Conservation (phyloP, 176 grass and related monocot genomes). For the Paspalum notatum region DNA sequence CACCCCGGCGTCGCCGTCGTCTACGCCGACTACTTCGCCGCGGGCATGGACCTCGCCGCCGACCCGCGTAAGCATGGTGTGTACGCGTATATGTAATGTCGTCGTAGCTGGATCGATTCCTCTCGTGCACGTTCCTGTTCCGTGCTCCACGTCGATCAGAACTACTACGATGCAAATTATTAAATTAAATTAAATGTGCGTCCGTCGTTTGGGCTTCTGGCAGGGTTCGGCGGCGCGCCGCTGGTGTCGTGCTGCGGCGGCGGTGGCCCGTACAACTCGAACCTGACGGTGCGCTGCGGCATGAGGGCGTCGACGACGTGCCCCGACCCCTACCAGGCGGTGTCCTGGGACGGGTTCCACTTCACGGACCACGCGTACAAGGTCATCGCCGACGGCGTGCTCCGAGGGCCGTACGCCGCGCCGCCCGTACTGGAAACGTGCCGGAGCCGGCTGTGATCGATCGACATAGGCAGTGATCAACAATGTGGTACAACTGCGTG, state of each 20-base stretch:
- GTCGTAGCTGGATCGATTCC: too few relatives aligned
- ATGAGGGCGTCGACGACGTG: conserved; percentile 9
- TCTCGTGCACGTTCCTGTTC: too few relatives aligned
- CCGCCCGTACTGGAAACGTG: conserved; percentile 35
- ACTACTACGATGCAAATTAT: too few relatives aligned
- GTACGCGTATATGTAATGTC: too few relatives aligned
- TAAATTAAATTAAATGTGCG: too few relatives aligned
- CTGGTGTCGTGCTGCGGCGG: conserved; percentile 54
- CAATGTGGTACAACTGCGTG: too few relatives aligned
- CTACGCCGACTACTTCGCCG: conserved; percentile 64
- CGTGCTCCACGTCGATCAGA: too few relatives aligned
- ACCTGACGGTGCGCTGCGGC: conserved; percentile 22
- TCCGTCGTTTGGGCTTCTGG: too few relatives aligned
- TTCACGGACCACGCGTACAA: conserved; percentile 48
- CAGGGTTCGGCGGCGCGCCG: conserved; percentile 28
- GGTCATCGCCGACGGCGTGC: conserved; percentile 36
- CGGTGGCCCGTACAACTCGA: conserved; percentile 36
- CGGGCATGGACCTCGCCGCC: conserved; percentile 34
- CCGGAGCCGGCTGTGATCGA: background rate
- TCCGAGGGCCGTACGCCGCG: conserved; percentile 35
- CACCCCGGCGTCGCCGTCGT: conserved; percentile 39
- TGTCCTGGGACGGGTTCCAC: conserved; percentile 62
- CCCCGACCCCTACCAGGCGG: background rate
- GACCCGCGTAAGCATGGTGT: conserved; percentile 47
- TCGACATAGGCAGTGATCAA: too few relatives aligned